A percentile compares a stretch with the other conserved stretches of the same genome.
These are phyloP conservation scores for Xylariales sp. DNA, from an alignment of 2,329 filamentous ascomycete genomes.

Conservation along the genomic window DNA sequence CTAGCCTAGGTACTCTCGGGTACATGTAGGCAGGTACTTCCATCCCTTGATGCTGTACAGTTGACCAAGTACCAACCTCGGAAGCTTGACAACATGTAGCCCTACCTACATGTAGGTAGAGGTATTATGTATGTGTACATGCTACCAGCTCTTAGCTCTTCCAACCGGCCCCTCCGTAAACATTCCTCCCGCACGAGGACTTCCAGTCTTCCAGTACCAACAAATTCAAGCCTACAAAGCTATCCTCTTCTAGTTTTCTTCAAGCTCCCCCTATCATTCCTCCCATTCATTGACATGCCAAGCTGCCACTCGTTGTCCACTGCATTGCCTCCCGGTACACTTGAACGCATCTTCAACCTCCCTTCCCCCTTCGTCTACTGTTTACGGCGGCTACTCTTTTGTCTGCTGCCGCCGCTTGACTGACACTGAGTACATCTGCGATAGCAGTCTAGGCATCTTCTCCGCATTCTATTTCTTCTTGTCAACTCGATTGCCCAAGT, in stretches of 20 bases:
- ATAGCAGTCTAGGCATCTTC: not conserved
- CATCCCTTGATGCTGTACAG: not conserved
- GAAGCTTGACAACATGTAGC: too few species aligned
- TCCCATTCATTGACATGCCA: slow-evolving; percentile 7
- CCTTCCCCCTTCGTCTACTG: slow-evolving; percentile 9
- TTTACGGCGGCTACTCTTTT: slow-evolving; percentile 21
- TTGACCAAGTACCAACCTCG: too few species aligned
- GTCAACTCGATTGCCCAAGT: not conserved
- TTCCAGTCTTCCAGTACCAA: slow-evolving; percentile 13
- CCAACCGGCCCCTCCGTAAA: slow-evolving; percentile 15
- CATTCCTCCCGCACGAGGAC: slow-evolving; percentile 30
- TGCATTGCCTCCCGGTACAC: slow-evolving; percentile 15
- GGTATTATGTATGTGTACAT: not conserved
- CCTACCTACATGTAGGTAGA: too few species aligned
- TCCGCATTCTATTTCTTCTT: slow-evolving; percentile 10
- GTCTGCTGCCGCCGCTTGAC: slow-evolving; percentile 22
- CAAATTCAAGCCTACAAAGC: slow-evolving; percentile 16
- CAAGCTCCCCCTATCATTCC: slow-evolving; percentile 19
- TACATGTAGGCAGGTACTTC: slow-evolving; percentile 6
- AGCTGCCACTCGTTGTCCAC: slow-evolving; percentile 12
- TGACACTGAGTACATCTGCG: slow-evolving; percentile 21
- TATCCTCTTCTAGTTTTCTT: slow-evolving; percentile 20
- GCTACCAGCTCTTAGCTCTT: slow-evolving; percentile 3
- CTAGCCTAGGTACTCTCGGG: not conserved
- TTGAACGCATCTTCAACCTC: slow-evolving; percentile 8